Evolutionary conservation across 176 grass and related monocot genomes (phyloP), one percentile per base, ranked within the genome.

Genomic region (Melocanna baccifera): DNA sequence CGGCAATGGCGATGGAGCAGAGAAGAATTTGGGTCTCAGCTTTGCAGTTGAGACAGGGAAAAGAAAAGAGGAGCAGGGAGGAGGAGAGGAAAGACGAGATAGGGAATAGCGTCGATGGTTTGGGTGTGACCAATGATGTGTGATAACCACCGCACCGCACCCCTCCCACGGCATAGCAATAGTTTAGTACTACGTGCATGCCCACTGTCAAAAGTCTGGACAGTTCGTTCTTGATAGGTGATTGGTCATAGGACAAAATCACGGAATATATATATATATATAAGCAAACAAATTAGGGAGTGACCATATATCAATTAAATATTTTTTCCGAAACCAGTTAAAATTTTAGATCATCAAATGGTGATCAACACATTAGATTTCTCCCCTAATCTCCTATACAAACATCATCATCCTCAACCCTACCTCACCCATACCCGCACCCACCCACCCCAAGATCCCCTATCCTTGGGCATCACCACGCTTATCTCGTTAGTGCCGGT

Each of bases 101-200:
- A 12, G 37, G 36, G 63, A 22, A 16, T 19, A 5, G 23, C 28
- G 29, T 64, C 6, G 26, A 19, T 61, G 55, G 47, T 62, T 72
- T 16, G 56, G 69, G 69, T 15, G 81, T 25, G 69, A 83, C 69
- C 69, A n/a, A n/a, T n/a, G n/a, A n/a, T n/a, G n/a, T n/a, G n/a
- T n/a, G n/a, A n/a, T n/a, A n/a, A 74, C 69, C 12, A 41, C 8
- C 6, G 8, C 25, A 62, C 12, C 25, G 14, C 25, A 28, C 22
- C 19, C 52, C 55, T 55, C 53, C 67, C 81, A 64, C 42, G 81
- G 69, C 81, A 64, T 57, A 0, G 41, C 55, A 43, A 73, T 47
- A 5, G n/a, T 42, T 2, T 69, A 25, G n/a, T 12, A 46, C 23
- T 6, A 7, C 7, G 7, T 18, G 23, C n/a, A 15, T 28, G 42